These are phyloP conservation scores for Litsea cubeba DNA, from an alignment of 164 flowering plant genomes.

Conservation along the genomic window DNA sequence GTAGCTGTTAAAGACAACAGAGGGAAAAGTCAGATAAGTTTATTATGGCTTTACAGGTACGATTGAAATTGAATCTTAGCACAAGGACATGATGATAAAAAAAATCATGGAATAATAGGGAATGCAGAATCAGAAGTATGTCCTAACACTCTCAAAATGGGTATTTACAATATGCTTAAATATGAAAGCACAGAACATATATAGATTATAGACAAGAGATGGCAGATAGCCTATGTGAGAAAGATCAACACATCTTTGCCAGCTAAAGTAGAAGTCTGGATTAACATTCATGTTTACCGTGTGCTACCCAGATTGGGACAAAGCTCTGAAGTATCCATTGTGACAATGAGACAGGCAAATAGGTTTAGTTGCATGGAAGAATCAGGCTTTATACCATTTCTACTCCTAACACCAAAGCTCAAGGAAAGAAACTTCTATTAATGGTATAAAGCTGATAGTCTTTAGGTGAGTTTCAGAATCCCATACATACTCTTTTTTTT, in stretches of 20 bases:
- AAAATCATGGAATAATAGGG: too few species aligned
- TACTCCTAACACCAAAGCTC: not conserved
- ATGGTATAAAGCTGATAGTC: not conserved
- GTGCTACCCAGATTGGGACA: not conserved
- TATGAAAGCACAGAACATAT: not conserved
- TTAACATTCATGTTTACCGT: not conserved
- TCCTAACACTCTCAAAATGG: not conserved
- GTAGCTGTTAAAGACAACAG: conserved; percentile 40
- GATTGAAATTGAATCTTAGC: too few species aligned
- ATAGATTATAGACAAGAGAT: too few species aligned
- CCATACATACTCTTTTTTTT: not conserved
- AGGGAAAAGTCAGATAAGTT: not conserved
- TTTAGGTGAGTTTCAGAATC: not conserved
- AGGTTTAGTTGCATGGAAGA: too few species aligned
- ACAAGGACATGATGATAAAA: too few species aligned
- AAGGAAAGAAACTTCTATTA: too few species aligned
- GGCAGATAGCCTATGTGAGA: too few species aligned
- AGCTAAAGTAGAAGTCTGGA: not conserved
- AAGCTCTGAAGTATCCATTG: not conserved
- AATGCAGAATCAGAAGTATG: not conserved
- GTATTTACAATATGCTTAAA: not conserved
- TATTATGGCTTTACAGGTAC: too few species aligned
- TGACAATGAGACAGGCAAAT: not conserved
- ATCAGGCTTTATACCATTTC: not conserved
- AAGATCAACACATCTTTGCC: not conserved